These are phyloP conservation scores for Trichoderma arundinaceum DNA, from an alignment of 2,329 filamentous ascomycete genomes.

Conservation along the genomic window DNA sequence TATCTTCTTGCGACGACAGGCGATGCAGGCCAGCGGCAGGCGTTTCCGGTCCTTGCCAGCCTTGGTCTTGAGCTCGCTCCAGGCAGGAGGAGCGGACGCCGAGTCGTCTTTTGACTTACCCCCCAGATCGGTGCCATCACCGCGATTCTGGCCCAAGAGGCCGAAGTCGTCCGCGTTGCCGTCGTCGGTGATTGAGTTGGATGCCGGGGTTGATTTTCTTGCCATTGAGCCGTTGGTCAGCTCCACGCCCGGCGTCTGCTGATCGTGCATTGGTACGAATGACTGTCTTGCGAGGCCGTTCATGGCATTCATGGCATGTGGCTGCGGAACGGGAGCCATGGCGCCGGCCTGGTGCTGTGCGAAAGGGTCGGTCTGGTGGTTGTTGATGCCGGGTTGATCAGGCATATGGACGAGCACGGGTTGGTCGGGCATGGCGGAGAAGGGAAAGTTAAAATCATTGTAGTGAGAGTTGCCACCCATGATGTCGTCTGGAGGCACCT, in stretches of 20 bases:
- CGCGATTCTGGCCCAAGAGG: conserved; percentile 51
- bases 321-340: conserved; percentile 34
- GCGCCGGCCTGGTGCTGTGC: conserved; percentile 41
- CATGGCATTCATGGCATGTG: conserved; percentile 34
- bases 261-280: conserved; percentile 37
- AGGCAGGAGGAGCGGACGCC: conserved; percentile 65
- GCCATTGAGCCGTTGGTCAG: conserved; percentile 54
- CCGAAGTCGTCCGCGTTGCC: conserved; percentile 65
- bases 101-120: conserved; percentile 63
- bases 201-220: conserved; percentile 51
- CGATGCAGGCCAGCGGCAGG: conserved; percentile 90
- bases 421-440: conserved; percentile 46
- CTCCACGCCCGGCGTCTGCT: conserved; percentile 44
- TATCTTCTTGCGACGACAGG: conserved; percentile 96
- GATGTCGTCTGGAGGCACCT: conserved; percentile 39
- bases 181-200: conserved; percentile 57
- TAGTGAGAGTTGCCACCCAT: conserved; percentile 56
- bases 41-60: conserved; percentile 96
- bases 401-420: conserved; percentile 38
- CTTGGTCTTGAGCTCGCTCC: conserved; percentile 86
- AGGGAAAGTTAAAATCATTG: conserved; percentile 60
- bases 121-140: conserved; percentile 60
- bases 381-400: conserved; percentile 45
- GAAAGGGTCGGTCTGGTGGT: conserved; percentile 45
- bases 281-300: conserved; percentile 36